phyloP scores from a whole-genome alignment of 345 rosid genomes.

The Gossypium sturtianum region DNA sequence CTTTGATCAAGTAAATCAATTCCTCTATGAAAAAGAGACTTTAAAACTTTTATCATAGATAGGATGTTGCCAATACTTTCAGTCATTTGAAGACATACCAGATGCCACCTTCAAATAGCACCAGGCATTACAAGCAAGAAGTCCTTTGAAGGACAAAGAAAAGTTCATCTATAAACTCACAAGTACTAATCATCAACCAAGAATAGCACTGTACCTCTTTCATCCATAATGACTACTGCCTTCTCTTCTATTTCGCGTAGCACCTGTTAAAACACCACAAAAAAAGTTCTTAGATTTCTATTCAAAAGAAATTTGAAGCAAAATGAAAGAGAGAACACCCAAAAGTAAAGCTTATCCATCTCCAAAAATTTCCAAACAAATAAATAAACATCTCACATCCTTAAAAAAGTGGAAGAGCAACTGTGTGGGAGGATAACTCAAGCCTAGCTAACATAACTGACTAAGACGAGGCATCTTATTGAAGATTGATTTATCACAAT shows the following conservation, averaged over 20 bases:
- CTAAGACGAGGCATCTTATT: not conserved
- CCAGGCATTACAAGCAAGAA: not conserved
- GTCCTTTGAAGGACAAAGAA: not conserved
- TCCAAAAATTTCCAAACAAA: not conserved
- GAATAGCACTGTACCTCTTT: constrained; percentile 54
- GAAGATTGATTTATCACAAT: not conserved
- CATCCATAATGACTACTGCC: constrained; percentile 81
- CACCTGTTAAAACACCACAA: constrained; percentile 45
- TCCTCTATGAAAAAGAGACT: not conserved
- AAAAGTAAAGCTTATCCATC: not conserved
- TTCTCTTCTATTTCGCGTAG: constrained; percentile 86
- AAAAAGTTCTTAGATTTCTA: not conserved
- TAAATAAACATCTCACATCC: not conserved
- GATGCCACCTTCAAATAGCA: not conserved
- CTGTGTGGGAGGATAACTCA: not conserved
- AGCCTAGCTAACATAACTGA: not conserved
- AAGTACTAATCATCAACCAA: constrained; percentile 2
- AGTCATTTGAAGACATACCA: not conserved
- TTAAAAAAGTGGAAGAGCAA: not conserved
- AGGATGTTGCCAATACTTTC: not conserved
- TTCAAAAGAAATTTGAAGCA: not conserved
- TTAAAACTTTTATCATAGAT: not conserved
- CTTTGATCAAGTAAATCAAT: not conserved
- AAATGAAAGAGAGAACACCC: not conserved
- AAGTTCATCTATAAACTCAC: not conserved